Conservation (phyloP, 2,329 filamentous ascomycete genomes). For the Ceratocystiopsis minuta region DNA sequence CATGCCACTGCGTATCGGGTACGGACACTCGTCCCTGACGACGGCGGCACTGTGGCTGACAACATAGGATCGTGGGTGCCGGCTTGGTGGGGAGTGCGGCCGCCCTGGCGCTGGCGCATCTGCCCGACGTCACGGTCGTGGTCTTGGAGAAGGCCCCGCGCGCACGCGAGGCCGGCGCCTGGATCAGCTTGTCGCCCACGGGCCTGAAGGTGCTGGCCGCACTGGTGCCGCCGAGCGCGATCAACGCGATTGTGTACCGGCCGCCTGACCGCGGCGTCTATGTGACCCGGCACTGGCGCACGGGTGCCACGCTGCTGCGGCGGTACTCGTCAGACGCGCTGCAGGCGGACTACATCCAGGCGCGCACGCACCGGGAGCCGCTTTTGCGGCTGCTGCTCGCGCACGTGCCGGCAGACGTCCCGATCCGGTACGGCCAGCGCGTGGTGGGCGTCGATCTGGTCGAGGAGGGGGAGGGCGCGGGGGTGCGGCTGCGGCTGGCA, state of each 20-base stretch:
- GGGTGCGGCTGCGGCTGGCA: background rate
- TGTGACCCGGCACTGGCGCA: conserved; percentile 3
- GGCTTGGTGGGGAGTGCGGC: background rate
- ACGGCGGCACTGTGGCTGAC: background rate
- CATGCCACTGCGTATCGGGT: background rate
- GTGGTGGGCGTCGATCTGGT: background rate
- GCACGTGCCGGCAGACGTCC: background rate
- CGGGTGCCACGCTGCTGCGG: background rate
- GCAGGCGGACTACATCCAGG: background rate
- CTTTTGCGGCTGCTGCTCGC: conserved; percentile 1
- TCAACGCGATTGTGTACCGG: conserved; percentile 1
- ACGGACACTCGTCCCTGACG: background rate
- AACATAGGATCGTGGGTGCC: background rate
- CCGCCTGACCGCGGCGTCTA: conserved; percentile 3
- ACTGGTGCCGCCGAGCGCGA: background rate
- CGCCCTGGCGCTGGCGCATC: background rate
- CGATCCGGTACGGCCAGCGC: background rate
- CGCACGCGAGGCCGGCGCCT: conserved; percentile 1
- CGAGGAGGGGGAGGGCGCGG: background rate
- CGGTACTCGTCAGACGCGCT: conserved; percentile 1
- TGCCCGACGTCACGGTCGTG: background rate
- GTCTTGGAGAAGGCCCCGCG: background rate
- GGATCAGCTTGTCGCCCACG: conserved; percentile 1
- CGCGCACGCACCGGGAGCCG: conserved; percentile 1
- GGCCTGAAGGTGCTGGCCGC: background rate